These are phyloP conservation scores for Malassezia restricta DNA, from an alignment of 1,284 basidiomycete species.

Conservation along the genomic window DNA sequence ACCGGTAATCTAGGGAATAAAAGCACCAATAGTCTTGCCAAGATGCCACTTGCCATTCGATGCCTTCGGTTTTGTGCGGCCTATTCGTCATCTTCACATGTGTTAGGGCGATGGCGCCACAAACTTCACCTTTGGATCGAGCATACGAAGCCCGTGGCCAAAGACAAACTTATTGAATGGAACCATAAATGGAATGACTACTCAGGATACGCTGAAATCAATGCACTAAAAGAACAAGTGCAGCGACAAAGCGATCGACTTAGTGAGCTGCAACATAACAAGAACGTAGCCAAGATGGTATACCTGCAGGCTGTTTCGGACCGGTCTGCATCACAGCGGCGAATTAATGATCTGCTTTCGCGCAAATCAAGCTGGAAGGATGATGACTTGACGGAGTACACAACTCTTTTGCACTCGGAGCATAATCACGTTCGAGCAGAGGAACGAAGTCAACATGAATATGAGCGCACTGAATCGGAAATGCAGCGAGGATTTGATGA, in stretches of 20 bases:
- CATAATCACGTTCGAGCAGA: constrained; percentile 27
- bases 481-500: constrained; percentile 34
- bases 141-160: background rate
- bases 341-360: constrained; percentile 34
- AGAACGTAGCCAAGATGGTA: constrained; percentile 16
- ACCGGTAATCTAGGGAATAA: too few species aligned
- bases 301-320: constrained; percentile 27
- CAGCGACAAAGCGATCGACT: constrained; percentile 15
- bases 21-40: too few species aligned
- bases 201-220: constrained; percentile 30
- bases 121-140: constrained; percentile 3
- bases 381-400: constrained; percentile 30
- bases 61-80: too few species aligned
- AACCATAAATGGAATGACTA: constrained; percentile 29
- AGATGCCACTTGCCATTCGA: too few species aligned
- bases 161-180: constrained; percentile 14
- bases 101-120: background rate
- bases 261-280: constrained; percentile 11
- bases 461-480: constrained; percentile 24
- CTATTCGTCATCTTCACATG: too few species aligned
- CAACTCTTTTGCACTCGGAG: constrained; percentile 31
- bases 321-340: constrained; percentile 26
- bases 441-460: constrained; percentile 19
- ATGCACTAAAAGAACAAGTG: constrained; percentile 23
- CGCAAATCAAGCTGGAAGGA: constrained; percentile 36